These are phyloP conservation scores for Medicago ruthenica DNA, from an alignment of 306 rosid species.

Conservation along the genomic window DNA sequence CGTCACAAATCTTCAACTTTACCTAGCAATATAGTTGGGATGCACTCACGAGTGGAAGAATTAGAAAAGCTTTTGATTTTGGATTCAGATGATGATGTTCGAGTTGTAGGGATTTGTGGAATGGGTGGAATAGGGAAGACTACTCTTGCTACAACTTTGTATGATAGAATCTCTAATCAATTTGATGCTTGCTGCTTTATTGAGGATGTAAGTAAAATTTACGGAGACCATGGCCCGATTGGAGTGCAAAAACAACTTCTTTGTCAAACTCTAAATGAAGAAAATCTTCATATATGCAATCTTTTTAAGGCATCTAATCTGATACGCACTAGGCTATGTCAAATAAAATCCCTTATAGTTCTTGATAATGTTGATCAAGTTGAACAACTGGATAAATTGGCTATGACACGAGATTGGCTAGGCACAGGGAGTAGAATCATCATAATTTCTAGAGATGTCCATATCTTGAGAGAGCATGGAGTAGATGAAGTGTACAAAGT, in stretches of 20 bases:
- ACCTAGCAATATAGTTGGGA: slow-evolving; percentile 7
- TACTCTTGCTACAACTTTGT: neutral
- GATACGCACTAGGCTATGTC: neutral
- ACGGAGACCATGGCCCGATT: neutral
- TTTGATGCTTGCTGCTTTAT: slow-evolving; percentile 9
- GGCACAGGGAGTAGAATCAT: slow-evolving; percentile 34
- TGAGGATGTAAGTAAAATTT: neutral
- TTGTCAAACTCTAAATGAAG: neutral
- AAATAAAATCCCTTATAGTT: neutral
- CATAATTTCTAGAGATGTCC: slow-evolving; percentile 21
- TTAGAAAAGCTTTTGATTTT: neutral
- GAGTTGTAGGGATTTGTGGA: slow-evolving; percentile 29
- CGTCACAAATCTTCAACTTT: neutral
- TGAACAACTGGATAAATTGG: neutral
- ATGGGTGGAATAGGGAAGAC: slow-evolving; percentile 6
- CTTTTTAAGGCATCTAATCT: neutral
- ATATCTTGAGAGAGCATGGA: slow-evolving; percentile 14
- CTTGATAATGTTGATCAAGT: slow-evolving; percentile 30
- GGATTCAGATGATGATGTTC: neutral
- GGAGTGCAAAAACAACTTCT: slow-evolving; percentile 4
- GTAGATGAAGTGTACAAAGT: slow-evolving; percentile 18
- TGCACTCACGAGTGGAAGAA: slow-evolving; percentile 10
- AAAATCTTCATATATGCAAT: neutral
- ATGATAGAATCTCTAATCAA: neutral
- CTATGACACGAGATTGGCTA: neutral